Evolutionary conservation across 2,329 filamentous ascomycete species (phyloP), one percentile per base, ranked within the genome.

Genomic region (Lasiodiplodia citricola): DNA sequence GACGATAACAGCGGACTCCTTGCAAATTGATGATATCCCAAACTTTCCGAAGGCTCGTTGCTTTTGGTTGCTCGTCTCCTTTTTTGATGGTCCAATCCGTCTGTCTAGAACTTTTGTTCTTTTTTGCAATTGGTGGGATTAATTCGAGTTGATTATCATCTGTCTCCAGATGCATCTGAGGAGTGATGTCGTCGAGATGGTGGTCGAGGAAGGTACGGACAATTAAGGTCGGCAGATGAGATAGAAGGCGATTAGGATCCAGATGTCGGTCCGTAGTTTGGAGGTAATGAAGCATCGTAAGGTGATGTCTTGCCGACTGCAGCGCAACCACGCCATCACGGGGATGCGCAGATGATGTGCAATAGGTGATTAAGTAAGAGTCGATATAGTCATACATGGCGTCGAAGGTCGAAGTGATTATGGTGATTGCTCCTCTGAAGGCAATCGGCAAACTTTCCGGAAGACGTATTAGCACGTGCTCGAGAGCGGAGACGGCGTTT

Each of bases 81-180:
- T 52, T 64, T 51, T 37, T 37, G n/a, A 13, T 23, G 28, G 10
- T 57, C 31, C 31, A 18, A 18, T 7, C 54, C n/a, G 35, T 16
- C 44, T 31, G 31, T 64, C 60, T 64, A 64, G 60, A 38, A 64
- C 60, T 60, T 60, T 60, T 60, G 41, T 60, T 57, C 37, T 41
- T 57, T 21, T 7, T 54, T 51, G 44, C 28, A 37, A 37, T 63
- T 51, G 38, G 23, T 35, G 18, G 25, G 31, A 41, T 63, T 51
- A 16, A 51, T 37, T 28, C 50, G 51, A n/a, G 41, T 23, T 8
- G 41, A 47, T 18, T 11, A 11, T 28, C 10, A 7, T 47, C 21
- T 21, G 21, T 47, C 41, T 23, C 41, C 58, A 35, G 28, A 37
- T 37, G 28, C 11, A 28, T 16, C 3, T 3, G 57, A 47, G 47